Percentiles rank a stretch among this genome's conserved stretches.
Evolutionary conservation across 1,284 basidiomycete genomes (phyloP).

Genomic region (Cutaneotrichosporon cyanovorans): DNA sequence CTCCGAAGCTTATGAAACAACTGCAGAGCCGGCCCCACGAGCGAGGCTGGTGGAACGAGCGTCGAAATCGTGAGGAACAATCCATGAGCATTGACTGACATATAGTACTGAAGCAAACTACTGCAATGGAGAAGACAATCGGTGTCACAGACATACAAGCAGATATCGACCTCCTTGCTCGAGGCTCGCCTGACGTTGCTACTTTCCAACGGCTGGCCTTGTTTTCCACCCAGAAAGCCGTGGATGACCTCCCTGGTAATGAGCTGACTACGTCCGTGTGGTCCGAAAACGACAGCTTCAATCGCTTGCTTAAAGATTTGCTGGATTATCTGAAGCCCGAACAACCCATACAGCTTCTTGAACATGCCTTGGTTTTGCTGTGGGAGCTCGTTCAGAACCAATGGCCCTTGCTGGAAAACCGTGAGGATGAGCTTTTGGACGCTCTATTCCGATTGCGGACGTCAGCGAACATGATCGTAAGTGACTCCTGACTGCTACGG

Average conservation of each 20-base stretch:
- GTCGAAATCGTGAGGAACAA: constrained; percentile 25
- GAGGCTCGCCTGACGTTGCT: constrained; percentile 14
- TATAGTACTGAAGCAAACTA: constrained; percentile 25
- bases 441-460: constrained; percentile 31
- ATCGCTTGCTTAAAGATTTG: constrained; percentile 26
- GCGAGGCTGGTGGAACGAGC: constrained; percentile 36
- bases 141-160: constrained; percentile 9
- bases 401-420: constrained; percentile 34
- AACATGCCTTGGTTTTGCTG: constrained; percentile 32
- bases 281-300: constrained; percentile 25
- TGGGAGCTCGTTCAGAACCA: constrained; percentile 42
- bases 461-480: constrained; percentile 22
- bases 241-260: constrained; percentile 5
- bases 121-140: constrained; percentile 15
- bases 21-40: constrained; percentile 32
- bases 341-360: constrained; percentile 23
- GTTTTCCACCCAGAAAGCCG: constrained; percentile 25
- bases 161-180: constrained; percentile 21
- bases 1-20: constrained; percentile 10
- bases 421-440: constrained; percentile 29
- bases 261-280: constrained; percentile 17
- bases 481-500: neutral
- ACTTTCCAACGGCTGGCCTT: constrained; percentile 31
- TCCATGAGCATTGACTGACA: neutral
- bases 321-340: constrained; percentile 1